Base-by-base conservation (phyloP, 1,139 yeast species). In the Suhomyces anneliseae region DNA sequence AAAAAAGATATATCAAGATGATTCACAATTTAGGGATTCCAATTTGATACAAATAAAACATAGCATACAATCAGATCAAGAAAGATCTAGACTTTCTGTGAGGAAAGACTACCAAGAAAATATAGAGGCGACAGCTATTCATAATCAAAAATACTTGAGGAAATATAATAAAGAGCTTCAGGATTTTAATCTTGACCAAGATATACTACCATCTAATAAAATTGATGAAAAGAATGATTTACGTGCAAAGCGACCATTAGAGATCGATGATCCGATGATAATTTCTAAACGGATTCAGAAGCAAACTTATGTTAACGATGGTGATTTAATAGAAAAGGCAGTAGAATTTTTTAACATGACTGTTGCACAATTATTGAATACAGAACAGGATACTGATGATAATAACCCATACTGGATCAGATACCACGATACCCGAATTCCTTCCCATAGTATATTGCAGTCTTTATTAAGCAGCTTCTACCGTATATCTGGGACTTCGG, bases 1-100 rank as follows among this genome's bases (percentile, higher is more conserved):
- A 37, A 31, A 39, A 8, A 38, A 33, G 4, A 32, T 54, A 7
- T 54, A 40, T 31, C 40, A 38, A 8, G 36, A 34, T 27, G 32
- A 42, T 44, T 49, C 10, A 42, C 46, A 11, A 35, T 47, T 24
- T 27, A 49, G 9, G 43, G 50, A 7, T 34, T 44, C n/a, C 9
- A 36, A 38, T 35, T 46, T 35, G 34, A 15, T 38, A 15, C 35
- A 45, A 32, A 15, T 27, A 9, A 27, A 26, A 37, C 7, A 10
- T 32, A n/a, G 11, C 14, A 11, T 35, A 29, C 26, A 39, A 26
- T 12, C 44, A 29, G 37, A 39, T 2, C 24, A 6, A n/a, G 19
- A n/a, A 6, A 33, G 19, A n/a, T 40, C 49, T 6, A 47, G 59
- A 35, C 46, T 56, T 4, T 56, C 59, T 3, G 55, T 56, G 11